A percentile compares a stretch with the other conserved stretches of the same genome.
phyloP scores from a whole-genome alignment of 306 rosid species.

The Leucaena leucocephala region DNA sequence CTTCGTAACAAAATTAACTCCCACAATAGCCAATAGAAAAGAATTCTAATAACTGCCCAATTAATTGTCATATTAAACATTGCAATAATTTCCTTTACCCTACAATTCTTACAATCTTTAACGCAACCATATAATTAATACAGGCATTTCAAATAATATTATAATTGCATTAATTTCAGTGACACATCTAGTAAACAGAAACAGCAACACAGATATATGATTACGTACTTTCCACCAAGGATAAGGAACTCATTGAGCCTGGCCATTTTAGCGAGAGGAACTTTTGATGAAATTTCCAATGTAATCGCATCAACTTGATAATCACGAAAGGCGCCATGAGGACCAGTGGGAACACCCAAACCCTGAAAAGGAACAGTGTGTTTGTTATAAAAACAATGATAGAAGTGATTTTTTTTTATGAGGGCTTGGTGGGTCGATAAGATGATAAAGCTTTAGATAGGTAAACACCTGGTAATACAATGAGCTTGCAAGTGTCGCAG shows the following conservation, averaged over 20 bases:
- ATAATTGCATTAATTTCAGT: constrained; percentile 22
- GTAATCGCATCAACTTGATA: constrained; percentile 96
- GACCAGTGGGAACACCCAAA: constrained; percentile 91
- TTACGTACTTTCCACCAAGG: constrained; percentile 80
- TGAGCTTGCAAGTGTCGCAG: constrained; percentile 93
- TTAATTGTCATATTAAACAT: not conserved
- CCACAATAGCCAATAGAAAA: constrained; percentile 10
- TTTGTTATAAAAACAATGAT: constrained; percentile 25
- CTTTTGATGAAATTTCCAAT: constrained; percentile 74
- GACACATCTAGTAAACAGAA: constrained; percentile 1
- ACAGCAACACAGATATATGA: not conserved
- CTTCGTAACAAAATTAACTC: constrained; percentile 7
- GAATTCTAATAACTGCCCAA: constrained; percentile 11
- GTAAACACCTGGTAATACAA: constrained; percentile 78
- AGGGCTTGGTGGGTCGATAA: not conserved
- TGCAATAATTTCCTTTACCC: not conserved
- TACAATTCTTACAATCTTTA: constrained; percentile 5
- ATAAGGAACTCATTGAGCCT: constrained; percentile 70
- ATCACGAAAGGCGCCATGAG: constrained; percentile 98
- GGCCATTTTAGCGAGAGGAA: constrained; percentile 52
- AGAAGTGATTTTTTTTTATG: not conserved
- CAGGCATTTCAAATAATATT: constrained; percentile 16
- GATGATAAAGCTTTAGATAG: constrained; percentile 1
- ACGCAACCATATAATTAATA: constrained; percentile 1
- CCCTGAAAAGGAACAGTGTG: constrained; percentile 54